phyloP scores from a whole-genome alignment of 1,284 basidiomycete genomes.

The Sporisorium scitamineum region DNA sequence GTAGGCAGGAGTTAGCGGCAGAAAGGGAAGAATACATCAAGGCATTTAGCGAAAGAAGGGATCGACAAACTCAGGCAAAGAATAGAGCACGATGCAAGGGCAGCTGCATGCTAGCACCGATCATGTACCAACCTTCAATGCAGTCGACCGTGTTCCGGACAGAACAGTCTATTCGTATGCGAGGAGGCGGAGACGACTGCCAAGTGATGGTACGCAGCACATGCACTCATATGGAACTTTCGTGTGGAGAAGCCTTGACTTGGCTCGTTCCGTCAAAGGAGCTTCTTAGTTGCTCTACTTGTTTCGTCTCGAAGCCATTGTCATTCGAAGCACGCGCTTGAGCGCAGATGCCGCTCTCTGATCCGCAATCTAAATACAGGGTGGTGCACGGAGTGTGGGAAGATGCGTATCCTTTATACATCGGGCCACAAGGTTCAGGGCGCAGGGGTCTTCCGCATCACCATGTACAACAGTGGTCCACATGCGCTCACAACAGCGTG shows the following conservation, averaged over 20 bases:
- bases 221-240: background rate
- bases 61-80: conserved; percentile 4
- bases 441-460: background rate
- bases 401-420: background rate
- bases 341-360: background rate
- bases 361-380: background rate
- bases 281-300: background rate
- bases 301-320: background rate
- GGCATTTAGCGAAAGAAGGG: background rate
- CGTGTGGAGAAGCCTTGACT: background rate
- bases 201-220: background rate
- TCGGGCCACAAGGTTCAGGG: background rate
- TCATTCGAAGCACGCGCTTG: background rate
- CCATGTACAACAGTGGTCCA: background rate
- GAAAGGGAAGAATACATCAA: background rate
- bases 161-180: background rate
- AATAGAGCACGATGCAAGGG: conserved; percentile 1
- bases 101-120: conserved; percentile 3
- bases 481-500: background rate
- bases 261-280: background rate
- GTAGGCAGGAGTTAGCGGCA: background rate
- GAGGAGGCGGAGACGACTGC: background rate
- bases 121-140: background rate
- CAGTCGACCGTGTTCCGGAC: background rate
- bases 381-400: background rate